Base-by-base conservation (phyloP, 2,329 filamentous ascomycete species). In the Ophiostoma populinum region DNA sequence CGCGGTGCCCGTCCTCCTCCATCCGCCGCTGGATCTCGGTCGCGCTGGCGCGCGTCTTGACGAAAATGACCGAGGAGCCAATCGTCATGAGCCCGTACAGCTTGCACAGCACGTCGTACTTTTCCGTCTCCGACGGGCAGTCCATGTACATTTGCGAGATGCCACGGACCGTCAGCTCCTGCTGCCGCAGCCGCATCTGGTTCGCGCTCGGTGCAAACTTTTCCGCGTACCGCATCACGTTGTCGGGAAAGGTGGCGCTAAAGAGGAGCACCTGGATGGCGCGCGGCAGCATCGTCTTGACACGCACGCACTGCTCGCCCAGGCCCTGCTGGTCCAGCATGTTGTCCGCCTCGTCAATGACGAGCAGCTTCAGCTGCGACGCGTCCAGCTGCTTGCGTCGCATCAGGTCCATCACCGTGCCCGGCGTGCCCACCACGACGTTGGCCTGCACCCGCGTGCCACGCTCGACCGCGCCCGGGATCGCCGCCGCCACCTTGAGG, bases 91-190 rank as follows among this genome's bases (percentile, higher is more conserved):
- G 64, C 39, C 87, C 86, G 52, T 98, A 98, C 40, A 98, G 79
- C 52, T 87, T 82, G 54, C 92, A 80, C 7, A 98, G 71, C 38
- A 81, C 75, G 24, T 79, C 71, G 52, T 92, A 98, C 54, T 95
- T 95, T 49, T 81, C 74, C 24, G 75, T 61, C 45, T 92, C 80
- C 22, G 67, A 67, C 16, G 80, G 71, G 49, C 87, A 95, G 55
- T 98, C 90, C 53, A 98, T 82, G 53, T 92, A 98, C 60, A 98
- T 82, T 52, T 98, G 90, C 45, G 87, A 92, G 53, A 98, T 98
- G 16, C 90, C 90, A 54, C 90, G 83, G 41, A 98, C 87, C 0
- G 87, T 95, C 48, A 95, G 72, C 51, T 98, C 83, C 47, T 92
- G 80, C 41, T 86, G 80, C 49, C 82, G 75, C 35, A 98, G 66